Evolutionary conservation across 257 asterid species (phyloP).

Genomic region (Plantago elongata): DNA sequence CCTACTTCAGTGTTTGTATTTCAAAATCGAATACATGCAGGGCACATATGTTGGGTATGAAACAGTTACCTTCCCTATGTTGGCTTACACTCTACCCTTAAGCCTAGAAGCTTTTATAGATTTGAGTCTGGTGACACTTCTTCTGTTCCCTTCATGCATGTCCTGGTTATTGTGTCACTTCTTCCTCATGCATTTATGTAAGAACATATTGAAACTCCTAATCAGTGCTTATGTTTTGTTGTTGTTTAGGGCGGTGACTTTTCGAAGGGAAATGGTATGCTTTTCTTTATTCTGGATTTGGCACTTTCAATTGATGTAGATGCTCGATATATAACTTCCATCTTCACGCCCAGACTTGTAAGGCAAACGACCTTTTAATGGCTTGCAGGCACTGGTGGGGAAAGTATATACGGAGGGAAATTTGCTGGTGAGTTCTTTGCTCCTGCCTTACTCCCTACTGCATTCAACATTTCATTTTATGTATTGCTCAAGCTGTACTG

Average conservation of each 20-base stretch:
- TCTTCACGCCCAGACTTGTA: constrained; percentile 67
- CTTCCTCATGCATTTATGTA: neutral
- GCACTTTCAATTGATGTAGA: constrained; percentile 54
- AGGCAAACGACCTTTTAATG: constrained; percentile 64
- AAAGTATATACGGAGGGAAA: constrained; percentile 95
- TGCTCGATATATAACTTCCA: constrained; percentile 47
- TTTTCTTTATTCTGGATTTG: constrained; percentile 55
- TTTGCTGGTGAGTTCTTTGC: constrained; percentile 60
- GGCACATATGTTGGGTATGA: too few relatives aligned
- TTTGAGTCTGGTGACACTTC: neutral
- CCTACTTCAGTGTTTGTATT: too few relatives aligned
- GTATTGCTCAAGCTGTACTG: neutral
- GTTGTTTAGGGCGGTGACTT: constrained; percentile 92
- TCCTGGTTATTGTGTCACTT: constrained; percentile 5
- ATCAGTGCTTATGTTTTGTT: constrained; percentile 19
- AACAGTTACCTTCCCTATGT: neutral
- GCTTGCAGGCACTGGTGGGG: constrained; percentile 99
- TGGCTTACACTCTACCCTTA: constrained; percentile 1
- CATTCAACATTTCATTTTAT: constrained; percentile 1
- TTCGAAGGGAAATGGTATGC: constrained; percentile 94
- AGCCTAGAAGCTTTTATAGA: constrained; percentile 3
- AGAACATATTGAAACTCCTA: constrained; percentile 18
- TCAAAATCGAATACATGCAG: too few relatives aligned
- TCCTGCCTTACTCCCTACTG: constrained; percentile 11
- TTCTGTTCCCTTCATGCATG: neutral